A percentile compares a stretch with the other conserved stretches of the same genome.
Evolutionary conservation across 768 basidiomycete species (phyloP).

Genomic region (Auriscalpium microsporum): DNA sequence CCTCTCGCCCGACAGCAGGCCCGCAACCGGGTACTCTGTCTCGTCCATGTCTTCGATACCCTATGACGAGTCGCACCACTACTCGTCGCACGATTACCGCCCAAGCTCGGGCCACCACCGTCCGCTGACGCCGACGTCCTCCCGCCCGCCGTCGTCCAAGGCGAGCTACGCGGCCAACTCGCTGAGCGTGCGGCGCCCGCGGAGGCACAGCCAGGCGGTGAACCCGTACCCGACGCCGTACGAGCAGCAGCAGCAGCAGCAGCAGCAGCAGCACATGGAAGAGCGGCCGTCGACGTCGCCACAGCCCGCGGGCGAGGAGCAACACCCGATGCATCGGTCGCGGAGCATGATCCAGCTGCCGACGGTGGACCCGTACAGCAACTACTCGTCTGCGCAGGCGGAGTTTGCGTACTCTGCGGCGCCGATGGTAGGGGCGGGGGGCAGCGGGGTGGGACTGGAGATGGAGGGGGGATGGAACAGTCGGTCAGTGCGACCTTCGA

Average conservation of each 20-base stretch:
- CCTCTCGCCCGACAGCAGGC: constrained; percentile 77
- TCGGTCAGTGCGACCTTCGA: constrained; percentile 61
- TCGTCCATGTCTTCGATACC: constrained; percentile 67
- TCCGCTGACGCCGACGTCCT: constrained; percentile 50
- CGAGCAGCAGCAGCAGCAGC: constrained; percentile 27
- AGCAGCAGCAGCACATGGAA: constrained; percentile 15
- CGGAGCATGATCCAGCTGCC: constrained; percentile 81
- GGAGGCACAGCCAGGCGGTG: constrained; percentile 81
- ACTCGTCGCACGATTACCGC: constrained; percentile 48
- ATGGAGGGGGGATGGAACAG: constrained; percentile 12
- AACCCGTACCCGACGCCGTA: constrained; percentile 83
- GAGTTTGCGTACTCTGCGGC: constrained; percentile 78
- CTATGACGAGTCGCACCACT: constrained; percentile 42
- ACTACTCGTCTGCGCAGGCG: constrained; percentile 29
- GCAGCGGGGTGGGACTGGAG: constrained; percentile 13
- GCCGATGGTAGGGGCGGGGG: constrained; percentile 23
- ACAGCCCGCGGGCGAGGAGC: constrained; percentile 24
- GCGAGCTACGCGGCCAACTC: constrained; percentile 43
- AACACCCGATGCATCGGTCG: constrained; percentile 58
- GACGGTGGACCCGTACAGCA: constrained; percentile 42
- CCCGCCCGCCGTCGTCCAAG: constrained; percentile 64
- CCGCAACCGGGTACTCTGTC: constrained; percentile 80
- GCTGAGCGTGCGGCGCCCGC: constrained; percentile 60
- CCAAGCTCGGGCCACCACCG: constrained; percentile 70
- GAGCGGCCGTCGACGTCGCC: constrained; percentile 16